A percentile compares a stretch with the other conserved stretches of the same genome.
Evolutionary conservation across 1,284 basidiomycete species (phyloP).

Genomic region (Melampsora abietis-canadensis): DNA sequence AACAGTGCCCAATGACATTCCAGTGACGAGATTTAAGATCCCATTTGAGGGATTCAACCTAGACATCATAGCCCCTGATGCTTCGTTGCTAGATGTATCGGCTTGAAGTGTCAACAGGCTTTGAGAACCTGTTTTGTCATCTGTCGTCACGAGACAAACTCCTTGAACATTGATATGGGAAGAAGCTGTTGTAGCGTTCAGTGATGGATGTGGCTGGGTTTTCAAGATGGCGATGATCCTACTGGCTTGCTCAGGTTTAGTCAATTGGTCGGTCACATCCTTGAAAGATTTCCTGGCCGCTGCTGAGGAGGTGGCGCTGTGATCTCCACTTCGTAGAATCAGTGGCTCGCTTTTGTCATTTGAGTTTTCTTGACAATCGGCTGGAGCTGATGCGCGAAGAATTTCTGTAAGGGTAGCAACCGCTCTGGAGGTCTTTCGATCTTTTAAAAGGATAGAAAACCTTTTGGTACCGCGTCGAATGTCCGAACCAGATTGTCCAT

Average conservation of each 20-base stretch:
- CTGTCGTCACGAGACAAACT: conserved; percentile 8
- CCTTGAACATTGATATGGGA: neutral
- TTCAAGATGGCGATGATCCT: neutral
- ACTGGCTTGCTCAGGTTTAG: neutral
- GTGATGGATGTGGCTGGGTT: neutral
- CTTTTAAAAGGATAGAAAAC: neutral
- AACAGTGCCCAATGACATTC: conserved; percentile 13
- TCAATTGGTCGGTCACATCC: neutral
- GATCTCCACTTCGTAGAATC: neutral
- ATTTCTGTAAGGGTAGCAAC: neutral
- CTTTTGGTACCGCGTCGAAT: neutral
- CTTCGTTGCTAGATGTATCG: neutral
- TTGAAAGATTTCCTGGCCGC: conserved; percentile 1
- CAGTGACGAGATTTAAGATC: conserved; percentile 22
- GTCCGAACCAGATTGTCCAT: neutral
- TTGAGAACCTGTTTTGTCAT: neutral
- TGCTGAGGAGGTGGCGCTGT: neutral
- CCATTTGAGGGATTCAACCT: neutral
- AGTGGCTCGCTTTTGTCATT: neutral
- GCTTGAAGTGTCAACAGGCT: neutral
- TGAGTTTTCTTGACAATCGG: neutral
- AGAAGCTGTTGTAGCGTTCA: neutral
- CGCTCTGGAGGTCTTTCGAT: conserved; percentile 1
- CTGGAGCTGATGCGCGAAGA: neutral
- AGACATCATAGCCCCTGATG: neutral